These are phyloP conservation scores for Capsicum rhomboideum DNA, from an alignment of 257 asterid species.

Conservation along the genomic window DNA sequence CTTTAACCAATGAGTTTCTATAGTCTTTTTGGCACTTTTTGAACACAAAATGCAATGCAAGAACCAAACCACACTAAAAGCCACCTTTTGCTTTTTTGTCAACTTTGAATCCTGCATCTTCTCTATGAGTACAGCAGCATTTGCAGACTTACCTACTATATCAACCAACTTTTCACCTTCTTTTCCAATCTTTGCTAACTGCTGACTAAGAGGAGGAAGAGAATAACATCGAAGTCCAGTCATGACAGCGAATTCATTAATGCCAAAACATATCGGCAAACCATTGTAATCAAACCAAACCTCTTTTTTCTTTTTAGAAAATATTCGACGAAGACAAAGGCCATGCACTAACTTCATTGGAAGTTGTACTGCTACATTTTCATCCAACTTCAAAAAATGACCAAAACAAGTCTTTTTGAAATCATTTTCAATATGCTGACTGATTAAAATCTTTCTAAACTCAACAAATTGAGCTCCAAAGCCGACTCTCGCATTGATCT, in stretches of 20 bases:
- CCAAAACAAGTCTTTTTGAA: neutral
- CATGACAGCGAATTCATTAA: neutral
- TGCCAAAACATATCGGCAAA: neutral
- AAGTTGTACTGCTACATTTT: neutral
- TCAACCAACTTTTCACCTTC: neutral
- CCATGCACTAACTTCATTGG: neutral
- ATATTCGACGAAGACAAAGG: neutral
- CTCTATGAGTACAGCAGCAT: neutral
- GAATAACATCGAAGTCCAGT: neutral
- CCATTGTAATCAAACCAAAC: neutral
- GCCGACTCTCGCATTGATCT: neutral
- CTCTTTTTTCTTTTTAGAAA: neutral
- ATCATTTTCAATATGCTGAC: neutral
- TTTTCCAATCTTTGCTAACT: neutral
- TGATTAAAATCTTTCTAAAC: neutral
- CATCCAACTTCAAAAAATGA: neutral
- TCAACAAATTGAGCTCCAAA: neutral
- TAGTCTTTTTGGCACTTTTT: neutral
- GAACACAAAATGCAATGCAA: neutral
- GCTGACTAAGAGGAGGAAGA: neutral
- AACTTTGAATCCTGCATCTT: neutral
- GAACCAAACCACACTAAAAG: neutral
- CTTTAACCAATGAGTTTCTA: neutral
- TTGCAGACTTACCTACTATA: neutral
- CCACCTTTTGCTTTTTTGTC: neutral